phyloP scores from a whole-genome alignment of 2,329 filamentous ascomycete species.

The Exophiala dermatitidis region DNA sequence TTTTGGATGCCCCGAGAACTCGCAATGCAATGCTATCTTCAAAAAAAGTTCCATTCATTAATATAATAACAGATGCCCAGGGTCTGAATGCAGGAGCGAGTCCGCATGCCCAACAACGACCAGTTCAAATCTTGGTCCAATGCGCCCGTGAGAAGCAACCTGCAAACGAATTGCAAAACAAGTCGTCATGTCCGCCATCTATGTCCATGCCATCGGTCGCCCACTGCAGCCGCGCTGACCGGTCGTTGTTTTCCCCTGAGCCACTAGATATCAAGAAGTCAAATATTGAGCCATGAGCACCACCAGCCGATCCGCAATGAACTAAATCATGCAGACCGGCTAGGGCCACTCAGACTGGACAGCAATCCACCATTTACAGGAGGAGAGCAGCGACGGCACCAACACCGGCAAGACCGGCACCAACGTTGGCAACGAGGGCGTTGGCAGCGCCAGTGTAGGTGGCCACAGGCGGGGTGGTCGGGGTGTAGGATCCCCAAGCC shows the following conservation, averaged over 20 bases:
- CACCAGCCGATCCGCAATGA: not conserved
- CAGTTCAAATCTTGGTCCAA: constrained; percentile 5
- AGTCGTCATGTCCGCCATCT: constrained; percentile 11
- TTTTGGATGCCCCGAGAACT: constrained; percentile 17
- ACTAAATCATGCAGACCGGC: not conserved
- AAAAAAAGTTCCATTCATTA: constrained; percentile 17
- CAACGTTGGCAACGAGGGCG: constrained; percentile 24
- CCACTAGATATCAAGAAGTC: constrained; percentile 13
- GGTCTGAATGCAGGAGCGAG: constrained; percentile 9
- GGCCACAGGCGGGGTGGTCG: constrained; percentile 10
- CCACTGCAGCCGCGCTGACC: not conserved
- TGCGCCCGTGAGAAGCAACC: constrained; percentile 4
- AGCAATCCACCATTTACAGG: constrained; percentile 23
- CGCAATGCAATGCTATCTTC: constrained; percentile 17
- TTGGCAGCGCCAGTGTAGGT: constrained; percentile 27
- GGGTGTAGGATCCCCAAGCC: constrained; percentile 5
- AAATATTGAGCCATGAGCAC: constrained; percentile 11
- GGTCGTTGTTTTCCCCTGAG: constrained; percentile 4
- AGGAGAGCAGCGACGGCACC: constrained; percentile 27
- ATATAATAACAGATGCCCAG: constrained; percentile 14
- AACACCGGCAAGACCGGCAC: constrained; percentile 28
- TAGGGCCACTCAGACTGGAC: constrained; percentile 2
- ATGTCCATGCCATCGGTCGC: constrained; percentile 5
- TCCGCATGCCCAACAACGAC: constrained; percentile 12
- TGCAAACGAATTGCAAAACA: constrained; percentile 4